Percentiles rank a stretch among this genome's conserved stretches.
These are phyloP conservation scores for Podaxis sp. DNA, from an alignment of 768 basidiomycete genomes.

Conservation along the genomic window DNA sequence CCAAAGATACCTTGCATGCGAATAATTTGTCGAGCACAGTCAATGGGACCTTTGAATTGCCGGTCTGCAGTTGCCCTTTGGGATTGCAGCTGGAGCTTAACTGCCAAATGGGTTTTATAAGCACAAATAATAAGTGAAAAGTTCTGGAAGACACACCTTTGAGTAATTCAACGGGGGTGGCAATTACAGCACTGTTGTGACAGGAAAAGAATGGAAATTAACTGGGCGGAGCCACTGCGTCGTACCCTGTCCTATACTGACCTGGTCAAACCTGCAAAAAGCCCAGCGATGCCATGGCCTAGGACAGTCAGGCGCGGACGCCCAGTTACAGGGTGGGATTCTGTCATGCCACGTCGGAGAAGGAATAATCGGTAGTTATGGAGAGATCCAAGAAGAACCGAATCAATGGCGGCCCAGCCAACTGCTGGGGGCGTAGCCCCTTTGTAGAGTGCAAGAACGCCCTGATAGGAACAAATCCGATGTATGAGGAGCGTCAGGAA, in stretches of 20 bases:
- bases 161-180: conserved; percentile 76
- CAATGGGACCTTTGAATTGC: conserved; percentile 63
- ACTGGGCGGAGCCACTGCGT: background rate
- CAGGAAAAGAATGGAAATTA: conserved; percentile 11
- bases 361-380: conserved; percentile 71
- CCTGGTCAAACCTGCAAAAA: conserved; percentile 72
- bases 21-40: conserved; percentile 64
- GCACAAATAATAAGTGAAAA: conserved; percentile 26
- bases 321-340: conserved; percentile 41
- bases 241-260: conserved; percentile 22
- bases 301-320: conserved; percentile 53
- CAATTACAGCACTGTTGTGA: conserved; percentile 53
- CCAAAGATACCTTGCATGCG: conserved; percentile 60
- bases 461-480: conserved; percentile 32
- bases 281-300: conserved; percentile 65
- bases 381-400: conserved; percentile 64
- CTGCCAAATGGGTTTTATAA: conserved; percentile 30
- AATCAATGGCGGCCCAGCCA: conserved; percentile 74
- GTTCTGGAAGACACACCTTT: conserved; percentile 46
- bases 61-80: conserved; percentile 49
- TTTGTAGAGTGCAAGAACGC: conserved; percentile 67
- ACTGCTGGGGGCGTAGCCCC: conserved; percentile 71
- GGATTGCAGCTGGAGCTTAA: conserved; percentile 68
- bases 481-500: background rate
- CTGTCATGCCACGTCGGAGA: conserved; percentile 51